Evolutionary conservation across 225 moss, liverwort and hornwort genomes (phyloP), one percentile per base, ranked within the genome.

Genomic region (Straminergon stramineum): DNA sequence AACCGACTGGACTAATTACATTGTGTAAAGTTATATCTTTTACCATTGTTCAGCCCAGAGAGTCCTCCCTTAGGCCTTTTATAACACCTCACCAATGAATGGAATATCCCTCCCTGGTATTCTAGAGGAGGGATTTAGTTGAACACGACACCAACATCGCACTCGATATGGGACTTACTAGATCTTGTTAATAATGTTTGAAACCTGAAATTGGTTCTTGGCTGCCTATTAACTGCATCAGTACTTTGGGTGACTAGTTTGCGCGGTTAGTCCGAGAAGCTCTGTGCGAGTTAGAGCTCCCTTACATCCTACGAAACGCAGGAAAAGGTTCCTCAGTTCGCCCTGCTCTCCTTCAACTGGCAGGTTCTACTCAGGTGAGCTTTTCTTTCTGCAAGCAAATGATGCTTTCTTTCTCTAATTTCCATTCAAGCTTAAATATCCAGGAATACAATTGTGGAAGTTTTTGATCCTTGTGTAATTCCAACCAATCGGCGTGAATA

Each of bases 241-340:
- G 79, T 35, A 37, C 35, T 87, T 87, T 48, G 89, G 84, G 63
- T 88, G 65, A 78, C 61, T 84, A 99, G 97, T 99, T 99, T 95
- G 97, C 97, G 43, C 93, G 99, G 80, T 89, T 99, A 83, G 99
- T 99, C 64, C 93, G 98, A 86, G 99, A 99, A 93, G 91, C 96
- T 82, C 92, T 99, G 53, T 99, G 98, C 88, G 99, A 99, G 88
- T 84, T 99, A 87, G 99, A 99, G 92, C 91, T 99, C 30, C 97
- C 99, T 14, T 99, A 99, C 86, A 87, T 99, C 87, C 92, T 99
- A 79, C 94, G 95, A 84, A 99, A 97, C 79, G 90, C 91, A 61
- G 99, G 97, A 87, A 99, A 99, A 90, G 99, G 97, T 11, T 99
- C 99, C 48, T 95, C 96, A 60, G 89, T 93, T 53, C 92, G 93